Evolutionary conservation across 2,329 filamentous ascomycete species (phyloP).

Genomic region (Westerdykella ornata): DNA sequence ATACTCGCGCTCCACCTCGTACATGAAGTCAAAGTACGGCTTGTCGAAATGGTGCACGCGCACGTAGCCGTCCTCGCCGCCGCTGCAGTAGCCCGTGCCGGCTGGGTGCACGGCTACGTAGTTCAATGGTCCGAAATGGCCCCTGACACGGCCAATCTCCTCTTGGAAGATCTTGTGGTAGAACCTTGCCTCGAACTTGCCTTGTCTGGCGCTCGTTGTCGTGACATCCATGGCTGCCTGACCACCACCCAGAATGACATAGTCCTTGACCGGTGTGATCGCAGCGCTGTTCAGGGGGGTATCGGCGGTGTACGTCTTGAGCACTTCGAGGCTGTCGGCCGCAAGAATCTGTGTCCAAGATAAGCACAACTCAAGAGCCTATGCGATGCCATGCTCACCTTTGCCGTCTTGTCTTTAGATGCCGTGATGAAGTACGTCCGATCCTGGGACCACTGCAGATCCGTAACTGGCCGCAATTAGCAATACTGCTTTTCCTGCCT

Average conservation of each 20-base stretch:
- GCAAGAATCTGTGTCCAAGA: conserved; percentile 59
- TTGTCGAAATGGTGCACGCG: conserved; percentile 98
- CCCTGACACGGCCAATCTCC: conserved; percentile 93
- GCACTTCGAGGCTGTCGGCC: conserved; percentile 75
- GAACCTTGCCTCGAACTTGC: conserved; percentile 98
- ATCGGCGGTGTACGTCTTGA: conserved; percentile 89
- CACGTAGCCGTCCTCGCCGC: conserved; percentile 97
- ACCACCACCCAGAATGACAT: conserved; percentile 93
- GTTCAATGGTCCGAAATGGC: conserved; percentile 95
- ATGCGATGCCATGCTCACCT: conserved; percentile 48
- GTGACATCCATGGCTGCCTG: conserved; percentile 99
- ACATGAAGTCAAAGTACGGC: conserved; percentile 96
- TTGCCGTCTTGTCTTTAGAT: conserved; percentile 95
- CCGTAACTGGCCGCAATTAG: conserved; percentile 73
- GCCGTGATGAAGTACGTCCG: conserved; percentile 97
- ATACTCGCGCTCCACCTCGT: conserved; percentile 90
- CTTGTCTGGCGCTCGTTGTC: conserved; percentile 84
- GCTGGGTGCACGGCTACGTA: conserved; percentile 90
- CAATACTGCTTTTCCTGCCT: conserved; percentile 30
- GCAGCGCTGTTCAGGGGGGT: conserved; percentile 94
- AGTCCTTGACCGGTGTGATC: conserved; percentile 94
- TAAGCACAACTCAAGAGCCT: conserved; percentile 3
- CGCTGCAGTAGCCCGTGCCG: conserved; percentile 87
- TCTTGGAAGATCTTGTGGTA: conserved; percentile 99
- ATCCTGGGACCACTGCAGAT: conserved; percentile 91